Evolutionary conservation across 1,284 basidiomycete genomes (phyloP).

Genomic region (Kalmanozyma brasiliensis): DNA sequence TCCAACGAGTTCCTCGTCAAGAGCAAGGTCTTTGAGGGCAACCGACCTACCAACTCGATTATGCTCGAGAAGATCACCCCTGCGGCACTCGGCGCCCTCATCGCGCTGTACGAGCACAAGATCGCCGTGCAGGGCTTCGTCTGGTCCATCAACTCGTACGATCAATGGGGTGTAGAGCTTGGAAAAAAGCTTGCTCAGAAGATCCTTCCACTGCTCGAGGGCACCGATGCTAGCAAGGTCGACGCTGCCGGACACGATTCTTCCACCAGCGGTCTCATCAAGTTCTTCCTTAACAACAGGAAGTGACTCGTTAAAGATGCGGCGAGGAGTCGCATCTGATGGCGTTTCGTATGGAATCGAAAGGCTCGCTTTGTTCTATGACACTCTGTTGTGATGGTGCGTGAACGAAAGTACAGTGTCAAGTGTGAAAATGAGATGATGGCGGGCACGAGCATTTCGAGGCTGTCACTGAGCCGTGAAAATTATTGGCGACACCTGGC

Average conservation of each 20-base stretch:
- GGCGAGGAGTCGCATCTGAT: constrained; percentile 12
- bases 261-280: constrained; percentile 70
- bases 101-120: constrained; percentile 98
- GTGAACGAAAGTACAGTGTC: no score
- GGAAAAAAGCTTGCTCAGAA: constrained; percentile 95
- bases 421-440: neutral
- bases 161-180: constrained; percentile 74
- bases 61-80: constrained; percentile 93
- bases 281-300: constrained; percentile 58
- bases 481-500: no score
- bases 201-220: constrained; percentile 86
- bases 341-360: neutral
- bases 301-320: constrained; percentile 41
- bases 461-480: no score
- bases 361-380: no score
- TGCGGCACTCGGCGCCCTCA: constrained; percentile 84
- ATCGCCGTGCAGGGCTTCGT: constrained; percentile 96
- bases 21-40: constrained; percentile 97
- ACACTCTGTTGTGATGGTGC: no score
- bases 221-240: constrained; percentile 77
- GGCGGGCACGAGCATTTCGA: no score
- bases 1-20: constrained; percentile 86
- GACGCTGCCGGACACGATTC: constrained; percentile 79
- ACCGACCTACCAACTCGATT: constrained; percentile 95
- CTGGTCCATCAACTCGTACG: constrained; percentile 97